A percentile compares a stretch with the other conserved stretches of the same genome.
Conservation (phyloP, 257 asterid genomes). For the Penstemon newberryi region DNA sequence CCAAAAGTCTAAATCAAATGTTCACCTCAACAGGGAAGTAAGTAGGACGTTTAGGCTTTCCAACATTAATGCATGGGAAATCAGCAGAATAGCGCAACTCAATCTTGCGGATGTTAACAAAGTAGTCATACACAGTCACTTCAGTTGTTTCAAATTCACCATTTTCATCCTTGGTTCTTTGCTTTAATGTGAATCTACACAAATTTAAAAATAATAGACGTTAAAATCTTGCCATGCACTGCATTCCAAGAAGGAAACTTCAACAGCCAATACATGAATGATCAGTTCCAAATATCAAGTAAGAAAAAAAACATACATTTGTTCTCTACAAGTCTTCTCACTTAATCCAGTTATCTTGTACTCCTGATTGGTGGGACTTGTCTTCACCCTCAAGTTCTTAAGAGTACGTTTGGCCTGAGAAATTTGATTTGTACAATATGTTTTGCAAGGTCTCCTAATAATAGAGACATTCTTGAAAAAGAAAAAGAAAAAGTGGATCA, state of each 20-base stretch:
- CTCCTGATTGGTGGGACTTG: constrained; percentile 73
- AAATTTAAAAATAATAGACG: constrained; percentile 7
- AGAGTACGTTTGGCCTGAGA: constrained; percentile 70
- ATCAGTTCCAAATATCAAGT: not conserved
- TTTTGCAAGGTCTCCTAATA: constrained; percentile 5
- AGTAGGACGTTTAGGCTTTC: constrained; percentile 83
- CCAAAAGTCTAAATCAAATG: constrained; percentile 3
- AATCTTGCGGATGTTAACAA: constrained; percentile 67
- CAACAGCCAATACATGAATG: no score
- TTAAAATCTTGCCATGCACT: not conserved
- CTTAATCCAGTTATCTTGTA: constrained; percentile 84
- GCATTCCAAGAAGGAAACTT: not conserved
- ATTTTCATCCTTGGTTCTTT: constrained; percentile 50
- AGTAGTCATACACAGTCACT: constrained; percentile 84
- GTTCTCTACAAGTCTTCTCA: constrained; percentile 69
- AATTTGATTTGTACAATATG: constrained; percentile 10
- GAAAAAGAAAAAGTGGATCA: not conserved
- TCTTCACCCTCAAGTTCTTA: constrained; percentile 74
- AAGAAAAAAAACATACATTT: constrained; percentile 44
- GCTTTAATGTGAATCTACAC: constrained; percentile 64
- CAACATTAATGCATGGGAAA: constrained; percentile 88
- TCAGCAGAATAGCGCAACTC: constrained; percentile 79
- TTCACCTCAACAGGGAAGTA: constrained; percentile 84
- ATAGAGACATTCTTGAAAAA: not conserved
- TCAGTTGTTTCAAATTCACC: constrained; percentile 59